Evolutionary conservation across 352 stramenopile genomes (phyloP).

Genomic region (Phytophthora chlamydospora): DNA sequence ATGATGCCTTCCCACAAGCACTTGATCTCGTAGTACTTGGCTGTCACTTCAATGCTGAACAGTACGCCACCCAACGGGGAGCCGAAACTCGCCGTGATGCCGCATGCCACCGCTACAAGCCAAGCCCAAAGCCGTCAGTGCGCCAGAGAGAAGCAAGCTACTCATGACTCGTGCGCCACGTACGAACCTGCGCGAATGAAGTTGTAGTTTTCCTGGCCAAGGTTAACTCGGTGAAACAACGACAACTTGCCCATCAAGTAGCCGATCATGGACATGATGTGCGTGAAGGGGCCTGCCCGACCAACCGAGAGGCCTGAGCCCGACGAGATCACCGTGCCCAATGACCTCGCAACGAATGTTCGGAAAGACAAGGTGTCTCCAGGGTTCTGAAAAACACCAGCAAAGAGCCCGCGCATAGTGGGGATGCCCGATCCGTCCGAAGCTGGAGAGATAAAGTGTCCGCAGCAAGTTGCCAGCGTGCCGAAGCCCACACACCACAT

Average conservation of each 20-base stretch:
- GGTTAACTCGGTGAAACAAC: conserved; percentile 74
- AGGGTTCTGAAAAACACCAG: conserved; percentile 78
- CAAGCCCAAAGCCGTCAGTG: not conserved
- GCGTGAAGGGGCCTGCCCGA: conserved; percentile 71
- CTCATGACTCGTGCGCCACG: too few species aligned
- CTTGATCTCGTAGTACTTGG: conserved; percentile 86
- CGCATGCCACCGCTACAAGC: conserved; percentile 63
- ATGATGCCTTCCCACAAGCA: conserved; percentile 87
- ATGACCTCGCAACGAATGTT: conserved; percentile 71
- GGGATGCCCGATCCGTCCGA: conserved; percentile 80
- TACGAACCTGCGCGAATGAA: conserved; percentile 68
- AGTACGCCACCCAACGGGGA: conserved; percentile 79
- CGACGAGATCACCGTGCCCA: conserved; percentile 69
- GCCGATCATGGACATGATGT: conserved; percentile 77
- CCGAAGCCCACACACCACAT: conserved; percentile 62
- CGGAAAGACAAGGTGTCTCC: conserved; percentile 62
- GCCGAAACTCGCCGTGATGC: conserved; percentile 83
- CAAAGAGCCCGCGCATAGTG: conserved; percentile 74
- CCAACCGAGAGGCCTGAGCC: conserved; percentile 73
- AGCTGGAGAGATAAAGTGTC: conserved; percentile 52
- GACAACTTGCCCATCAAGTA: conserved; percentile 68
- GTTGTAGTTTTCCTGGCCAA: conserved; percentile 72
- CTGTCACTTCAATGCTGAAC: conserved; percentile 85
- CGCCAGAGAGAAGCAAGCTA: not conserved
- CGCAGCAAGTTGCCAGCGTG: conserved; percentile 62